Evolutionary conservation across 2,329 filamentous ascomycete species (phyloP), one percentile per base, ranked within the genome.

Genomic region (Ilyonectria destructans): DNA sequence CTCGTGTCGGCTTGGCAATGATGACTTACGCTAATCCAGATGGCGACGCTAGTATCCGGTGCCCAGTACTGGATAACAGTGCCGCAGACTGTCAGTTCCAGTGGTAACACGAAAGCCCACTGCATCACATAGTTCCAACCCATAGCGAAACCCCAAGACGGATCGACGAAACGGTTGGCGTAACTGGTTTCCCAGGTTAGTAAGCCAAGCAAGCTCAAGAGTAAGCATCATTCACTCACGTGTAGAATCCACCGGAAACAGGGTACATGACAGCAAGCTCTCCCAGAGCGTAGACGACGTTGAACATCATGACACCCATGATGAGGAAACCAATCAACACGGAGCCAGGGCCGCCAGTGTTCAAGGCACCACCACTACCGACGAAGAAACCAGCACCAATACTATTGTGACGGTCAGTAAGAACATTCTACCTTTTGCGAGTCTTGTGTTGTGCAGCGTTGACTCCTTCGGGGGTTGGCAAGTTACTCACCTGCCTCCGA

Each of bases 331-430:
- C 83, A 55, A 86, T 78, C 15, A 86, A 73, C 9, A 86, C 73
- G 54, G 81, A 82, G 2, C 77, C 84, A 29, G 84, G 84, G 37
- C 69, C 65, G 58, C 56, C 74, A 55, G 71, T 70, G 17, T 69
- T 63, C 8, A 75, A 69, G 13, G 90, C 80, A 62, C 86, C 86
- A 69, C 81, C 77, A 67, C 87, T 87, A 74, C 88, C 87, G 69
- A 90, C 88, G 79, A 89, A 90, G 83, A 90, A 89, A 80, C 88
- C 88, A 68, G 88, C 88, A 76, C 88, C 88, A 52, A 90, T 90
- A 26, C 64, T 67, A 31, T 67, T 35, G 4, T 5, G 5, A 35
- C 21, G n/a, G 61, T 68, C 26, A 68, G 65, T 40, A 40, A 37
- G 7, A 17, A 10, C 3, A n/a, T 45, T 35, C 8, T 46, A 10